phyloP scores from a whole-genome alignment of 805 yeast genomes.

The Metschnikowia baotianmanensis region DNA sequence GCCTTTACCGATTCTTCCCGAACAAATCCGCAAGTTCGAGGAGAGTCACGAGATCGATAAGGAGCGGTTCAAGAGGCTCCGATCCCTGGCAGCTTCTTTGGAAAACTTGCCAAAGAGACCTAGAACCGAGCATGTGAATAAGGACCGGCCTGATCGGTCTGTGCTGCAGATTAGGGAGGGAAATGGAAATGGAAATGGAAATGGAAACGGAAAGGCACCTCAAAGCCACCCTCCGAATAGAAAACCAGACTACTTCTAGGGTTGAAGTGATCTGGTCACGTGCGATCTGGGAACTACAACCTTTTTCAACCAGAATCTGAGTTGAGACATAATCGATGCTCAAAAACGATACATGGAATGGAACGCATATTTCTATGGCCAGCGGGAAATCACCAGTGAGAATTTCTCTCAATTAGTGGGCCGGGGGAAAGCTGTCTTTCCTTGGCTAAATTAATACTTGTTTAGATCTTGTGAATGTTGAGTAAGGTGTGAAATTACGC shows the following conservation, averaged over 20 bases:
- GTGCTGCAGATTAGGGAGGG: conserved; percentile 4
- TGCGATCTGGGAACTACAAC: too few species aligned
- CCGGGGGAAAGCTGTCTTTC: too few species aligned
- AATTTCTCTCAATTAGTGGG: too few species aligned
- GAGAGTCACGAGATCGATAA: conserved; percentile 90
- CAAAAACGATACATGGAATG: too few species aligned
- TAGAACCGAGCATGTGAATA: conserved; percentile 5
- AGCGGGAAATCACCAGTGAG: too few species aligned
- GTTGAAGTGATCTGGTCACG: too few species aligned
- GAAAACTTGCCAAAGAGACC: conserved; percentile 8
- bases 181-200: background rate
- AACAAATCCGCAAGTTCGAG: conserved; percentile 63
- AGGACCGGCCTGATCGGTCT: conserved; percentile 2
- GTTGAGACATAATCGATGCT: too few species aligned
- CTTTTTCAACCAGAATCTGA: background rate
- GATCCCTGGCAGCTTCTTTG: conserved; percentile 2
- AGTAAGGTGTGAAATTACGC: too few species aligned
- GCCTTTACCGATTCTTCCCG: conserved; percentile 61
- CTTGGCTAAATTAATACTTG: too few species aligned
- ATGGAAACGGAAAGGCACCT: too few species aligned
- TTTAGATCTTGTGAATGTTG: too few species aligned
- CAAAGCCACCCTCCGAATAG: background rate
- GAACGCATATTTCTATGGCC: too few species aligned
- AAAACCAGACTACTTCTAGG: conserved; percentile 6
- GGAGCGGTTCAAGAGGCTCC: conserved; percentile 50